Conservation (phyloP, 139 green algal genomes). For the Haematococcus lacustris region DNA sequence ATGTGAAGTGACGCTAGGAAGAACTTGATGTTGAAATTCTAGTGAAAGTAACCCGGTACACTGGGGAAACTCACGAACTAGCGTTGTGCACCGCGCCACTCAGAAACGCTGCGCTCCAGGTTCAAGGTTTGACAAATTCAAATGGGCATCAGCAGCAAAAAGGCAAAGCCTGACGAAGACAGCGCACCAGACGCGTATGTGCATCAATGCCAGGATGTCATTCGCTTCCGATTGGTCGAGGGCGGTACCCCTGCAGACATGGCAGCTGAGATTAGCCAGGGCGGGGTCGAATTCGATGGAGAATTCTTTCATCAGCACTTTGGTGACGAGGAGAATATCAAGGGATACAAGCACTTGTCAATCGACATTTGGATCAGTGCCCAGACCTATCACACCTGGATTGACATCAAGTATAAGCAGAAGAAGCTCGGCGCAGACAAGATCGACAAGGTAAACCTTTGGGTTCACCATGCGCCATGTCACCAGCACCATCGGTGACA, state of each 20-base stretch:
- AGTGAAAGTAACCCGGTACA: too few species aligned
- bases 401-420: constrained; percentile 40
- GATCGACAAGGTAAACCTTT: constrained; percentile 16
- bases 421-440: constrained; percentile 38
- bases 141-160: too few species aligned
- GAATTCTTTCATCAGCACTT: constrained; percentile 41
- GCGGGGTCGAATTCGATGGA: constrained; percentile 11
- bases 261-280: constrained; percentile 17
- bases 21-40: too few species aligned
- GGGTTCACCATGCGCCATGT: not conserved
- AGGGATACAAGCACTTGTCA: constrained; percentile 28
- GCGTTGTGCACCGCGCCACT: too few species aligned
- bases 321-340: constrained; percentile 20
- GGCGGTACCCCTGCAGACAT: constrained; percentile 4
- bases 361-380: constrained; percentile 43
- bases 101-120: too few species aligned
- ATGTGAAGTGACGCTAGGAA: too few species aligned
- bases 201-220: too few species aligned
- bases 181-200: too few species aligned
- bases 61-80: too few species aligned
- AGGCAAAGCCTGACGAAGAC: too few species aligned
- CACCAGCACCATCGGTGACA: not conserved
- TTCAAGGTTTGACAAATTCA: too few species aligned
- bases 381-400: constrained; percentile 26
- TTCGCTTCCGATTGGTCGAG: not conserved